phyloP scores from a whole-genome alignment of 202 grass and related monocot genomes.

The Carex sylvatica region DNA sequence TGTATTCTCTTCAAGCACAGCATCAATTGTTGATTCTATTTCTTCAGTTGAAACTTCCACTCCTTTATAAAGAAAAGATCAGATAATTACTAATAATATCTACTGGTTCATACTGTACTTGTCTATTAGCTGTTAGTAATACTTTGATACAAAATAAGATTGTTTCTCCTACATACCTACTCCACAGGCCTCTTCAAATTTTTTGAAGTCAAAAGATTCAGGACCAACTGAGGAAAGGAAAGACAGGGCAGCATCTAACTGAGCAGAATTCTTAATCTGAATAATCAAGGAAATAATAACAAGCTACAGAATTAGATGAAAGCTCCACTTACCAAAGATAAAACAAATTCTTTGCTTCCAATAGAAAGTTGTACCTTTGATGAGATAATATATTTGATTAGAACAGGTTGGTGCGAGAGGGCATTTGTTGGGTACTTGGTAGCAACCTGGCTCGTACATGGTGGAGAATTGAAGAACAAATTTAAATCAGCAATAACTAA shows the following conservation, averaged over 20 bases:
- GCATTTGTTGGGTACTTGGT: conserved; percentile 85
- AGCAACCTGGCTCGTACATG: conserved; percentile 55
- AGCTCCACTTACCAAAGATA: neutral
- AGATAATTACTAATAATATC: neutral
- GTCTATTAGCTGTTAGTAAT: neutral
- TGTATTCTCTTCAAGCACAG: conserved; percentile 64
- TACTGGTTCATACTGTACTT: neutral
- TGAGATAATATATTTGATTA: conserved; percentile 63
- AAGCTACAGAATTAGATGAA: neutral
- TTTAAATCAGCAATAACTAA: neutral
- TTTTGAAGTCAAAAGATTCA: conserved; percentile 49
- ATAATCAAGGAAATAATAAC: conserved; percentile 14
- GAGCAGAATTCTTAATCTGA: conserved; percentile 87
- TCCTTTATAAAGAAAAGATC: conserved; percentile 43
- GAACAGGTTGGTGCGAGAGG: conserved; percentile 62
- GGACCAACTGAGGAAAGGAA: conserved; percentile 62
- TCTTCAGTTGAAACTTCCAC: conserved; percentile 76
- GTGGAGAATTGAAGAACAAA: conserved; percentile 17
- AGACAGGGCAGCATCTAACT: conserved; percentile 70
- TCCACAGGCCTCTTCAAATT: conserved; percentile 77
- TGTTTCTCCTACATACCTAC: conserved; percentile 50
- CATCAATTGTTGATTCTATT: conserved; percentile 60
- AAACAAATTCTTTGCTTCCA: neutral
- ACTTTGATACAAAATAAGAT: neutral
- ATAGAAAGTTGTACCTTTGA: conserved; percentile 47